Conservation (phyloP, 2,329 filamentous ascomycete genomes). For the Furcasterigmium sp. region DNA sequence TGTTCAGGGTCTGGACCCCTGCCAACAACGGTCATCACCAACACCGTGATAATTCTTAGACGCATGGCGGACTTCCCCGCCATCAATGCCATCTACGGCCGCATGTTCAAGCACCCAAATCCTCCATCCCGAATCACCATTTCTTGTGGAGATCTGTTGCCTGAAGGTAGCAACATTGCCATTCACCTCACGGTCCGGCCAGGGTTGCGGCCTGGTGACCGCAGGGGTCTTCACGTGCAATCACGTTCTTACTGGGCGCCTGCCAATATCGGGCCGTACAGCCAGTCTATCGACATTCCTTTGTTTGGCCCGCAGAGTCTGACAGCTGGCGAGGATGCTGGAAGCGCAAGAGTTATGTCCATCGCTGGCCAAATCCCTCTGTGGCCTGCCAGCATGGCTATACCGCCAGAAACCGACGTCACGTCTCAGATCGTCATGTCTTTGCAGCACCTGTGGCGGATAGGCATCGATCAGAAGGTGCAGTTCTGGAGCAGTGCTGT, state of each 20-base stretch:
- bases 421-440: conserved; percentile 62
- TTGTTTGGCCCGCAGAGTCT: conserved; percentile 11
- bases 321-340: not conserved
- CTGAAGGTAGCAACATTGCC: conserved; percentile 51
- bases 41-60: conserved; percentile 64
- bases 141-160: conserved; percentile 65
- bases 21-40: conserved; percentile 40
- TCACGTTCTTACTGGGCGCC: conserved; percentile 95
- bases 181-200: conserved; percentile 46
- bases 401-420: conserved; percentile 41
- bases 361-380: conserved; percentile 92
- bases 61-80: conserved; percentile 73
- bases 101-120: conserved; percentile 70
- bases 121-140: conserved; percentile 84
- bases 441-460: conserved; percentile 84
- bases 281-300: conserved; percentile 67
- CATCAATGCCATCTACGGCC: conserved; percentile 72
- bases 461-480: conserved; percentile 67
- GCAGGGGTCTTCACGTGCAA: conserved; percentile 79
- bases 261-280: conserved; percentile 95
- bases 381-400: conserved; percentile 70
- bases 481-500: conserved; percentile 71
- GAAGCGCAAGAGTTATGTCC: conserved; percentile 40
- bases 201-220: conserved; percentile 16
- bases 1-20: conserved; percentile 20